Evolutionary conservation across 805 yeast species (phyloP), one percentile per base, ranked within the genome.

Genomic region (Candida succiphila): DNA sequence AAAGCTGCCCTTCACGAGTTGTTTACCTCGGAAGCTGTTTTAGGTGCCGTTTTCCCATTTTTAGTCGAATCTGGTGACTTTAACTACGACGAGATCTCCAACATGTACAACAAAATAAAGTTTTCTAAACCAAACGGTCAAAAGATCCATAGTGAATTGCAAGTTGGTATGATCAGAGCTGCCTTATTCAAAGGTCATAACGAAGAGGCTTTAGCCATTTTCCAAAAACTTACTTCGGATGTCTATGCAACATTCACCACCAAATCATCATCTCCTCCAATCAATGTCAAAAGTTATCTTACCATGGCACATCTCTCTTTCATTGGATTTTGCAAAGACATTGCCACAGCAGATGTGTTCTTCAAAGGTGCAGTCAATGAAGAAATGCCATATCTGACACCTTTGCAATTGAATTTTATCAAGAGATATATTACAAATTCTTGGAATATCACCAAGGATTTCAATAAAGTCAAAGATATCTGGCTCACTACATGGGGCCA

Each of bases 261-360:
- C 7, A 48, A 51, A 25, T 45, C 50, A 34, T 42, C 49, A 24
- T 53, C 52, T 20, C 59, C 59, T 16, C 59, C 59, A 31, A 54
- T 54, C 37, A 54, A 63, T 61, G 54, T 58, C 63, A 46, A 54
- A 32, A 66, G 75, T 33, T 69, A 78, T 22, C 61, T 81, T 54
- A 69, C 80, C 23, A 83, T 79, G 56, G 78, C 84, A 30, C 94
- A 84, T 60, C 64, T 82, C 39, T 67, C 79, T 3, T 84, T 84
- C 46, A 78, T 84, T 49, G 92, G 94, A 29, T 75, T 72, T 43
- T 79, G 86, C 54, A 73, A 72, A 49, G 87, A 84, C 49, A 65
- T 81, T 35, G 63, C 63, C 27, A 77, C 84, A 30, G 84, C 94
- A 4, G 74, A 72, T 48, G 70, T 75, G 27, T 84, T 84, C 47